phyloP scores from a whole-genome alignment of 495 filamentous ascomycete genomes.

The Aspergillus hancockii region DNA sequence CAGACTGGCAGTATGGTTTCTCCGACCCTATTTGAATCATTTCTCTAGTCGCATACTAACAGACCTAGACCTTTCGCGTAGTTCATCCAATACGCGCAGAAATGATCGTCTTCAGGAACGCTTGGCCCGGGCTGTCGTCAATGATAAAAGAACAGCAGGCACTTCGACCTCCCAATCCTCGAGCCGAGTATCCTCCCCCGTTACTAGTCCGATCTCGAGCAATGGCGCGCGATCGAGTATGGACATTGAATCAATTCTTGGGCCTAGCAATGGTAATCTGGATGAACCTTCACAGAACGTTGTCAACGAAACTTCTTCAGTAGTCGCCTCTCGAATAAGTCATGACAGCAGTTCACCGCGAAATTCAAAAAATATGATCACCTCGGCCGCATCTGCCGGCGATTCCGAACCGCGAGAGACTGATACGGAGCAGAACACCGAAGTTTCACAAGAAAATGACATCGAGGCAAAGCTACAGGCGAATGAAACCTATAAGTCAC shows the following conservation, averaged over 20 bases:
- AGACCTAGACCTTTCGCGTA: conserved; percentile 52
- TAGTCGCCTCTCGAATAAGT: conserved; percentile 27
- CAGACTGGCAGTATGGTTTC: conserved; percentile 25
- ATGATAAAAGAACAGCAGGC: conserved; percentile 37
- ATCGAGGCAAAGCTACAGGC: conserved; percentile 16
- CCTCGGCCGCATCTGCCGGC: background rate
- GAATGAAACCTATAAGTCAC: conserved; percentile 11
- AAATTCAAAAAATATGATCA: conserved; percentile 32
- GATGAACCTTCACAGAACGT: conserved; percentile 20
- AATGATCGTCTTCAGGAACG: conserved; percentile 86
- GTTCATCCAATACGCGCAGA: conserved; percentile 49
- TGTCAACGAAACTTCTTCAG: conserved; percentile 14
- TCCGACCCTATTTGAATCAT: background rate
- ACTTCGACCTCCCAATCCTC: conserved; percentile 35
- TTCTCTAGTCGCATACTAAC: conserved; percentile 11
- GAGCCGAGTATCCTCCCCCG: conserved; percentile 32
- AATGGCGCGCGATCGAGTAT: conserved; percentile 40
- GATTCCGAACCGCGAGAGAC: conserved; percentile 9
- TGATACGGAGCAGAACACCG: conserved; percentile 19
- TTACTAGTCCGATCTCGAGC: conserved; percentile 37
- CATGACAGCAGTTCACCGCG: conserved; percentile 33
- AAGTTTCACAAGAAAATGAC: conserved; percentile 16
- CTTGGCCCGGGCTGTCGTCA: conserved; percentile 67
- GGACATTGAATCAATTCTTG: conserved; percentile 36
- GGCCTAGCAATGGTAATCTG: conserved; percentile 17